Evolutionary conservation across 306 rosid genomes (phyloP).

Genomic region (Quercus dentata): DNA sequence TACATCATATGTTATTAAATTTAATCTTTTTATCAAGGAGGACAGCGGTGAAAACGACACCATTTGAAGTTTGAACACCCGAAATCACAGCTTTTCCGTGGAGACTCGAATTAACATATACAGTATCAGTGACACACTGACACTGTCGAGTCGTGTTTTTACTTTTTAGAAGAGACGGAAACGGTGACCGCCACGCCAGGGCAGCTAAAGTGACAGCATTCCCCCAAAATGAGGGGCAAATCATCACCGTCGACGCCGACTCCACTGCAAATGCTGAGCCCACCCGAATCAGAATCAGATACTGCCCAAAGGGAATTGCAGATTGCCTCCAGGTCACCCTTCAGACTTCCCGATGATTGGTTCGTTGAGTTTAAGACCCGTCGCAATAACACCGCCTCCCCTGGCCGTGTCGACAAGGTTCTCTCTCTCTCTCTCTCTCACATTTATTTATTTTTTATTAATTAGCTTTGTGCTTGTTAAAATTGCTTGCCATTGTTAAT

Average conservation of each 20-base stretch:
- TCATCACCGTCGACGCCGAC: background rate
- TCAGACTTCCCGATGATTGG: slow-evolving; percentile 54
- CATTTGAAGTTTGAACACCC: background rate
- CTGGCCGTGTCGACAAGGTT: slow-evolving; percentile 37
- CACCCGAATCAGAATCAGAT: background rate
- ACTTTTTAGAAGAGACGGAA: too few relatives aligned
- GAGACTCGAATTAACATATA: background rate
- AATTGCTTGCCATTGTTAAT: background rate
- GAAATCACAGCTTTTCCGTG: background rate
- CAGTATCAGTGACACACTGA: too few relatives aligned
- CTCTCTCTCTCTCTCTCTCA: too few relatives aligned
- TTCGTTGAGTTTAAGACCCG: slow-evolving; percentile 39
- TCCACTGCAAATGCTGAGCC: slow-evolving; percentile 12
- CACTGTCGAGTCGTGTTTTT: background rate
- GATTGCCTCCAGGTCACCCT: slow-evolving; percentile 7
- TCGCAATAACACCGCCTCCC: background rate
- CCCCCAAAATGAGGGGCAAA: background rate
- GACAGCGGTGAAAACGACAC: background rate
- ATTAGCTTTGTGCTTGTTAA: background rate
- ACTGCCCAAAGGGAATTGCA: slow-evolving; percentile 17
- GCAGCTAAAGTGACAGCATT: background rate
- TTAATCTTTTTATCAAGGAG: background rate
- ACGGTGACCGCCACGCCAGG: too few relatives aligned
- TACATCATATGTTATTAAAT: too few relatives aligned
- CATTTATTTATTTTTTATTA: background rate